Conservation (phyloP, 352 stramenopile species). For the Aphanomyces euteiches region DNA sequence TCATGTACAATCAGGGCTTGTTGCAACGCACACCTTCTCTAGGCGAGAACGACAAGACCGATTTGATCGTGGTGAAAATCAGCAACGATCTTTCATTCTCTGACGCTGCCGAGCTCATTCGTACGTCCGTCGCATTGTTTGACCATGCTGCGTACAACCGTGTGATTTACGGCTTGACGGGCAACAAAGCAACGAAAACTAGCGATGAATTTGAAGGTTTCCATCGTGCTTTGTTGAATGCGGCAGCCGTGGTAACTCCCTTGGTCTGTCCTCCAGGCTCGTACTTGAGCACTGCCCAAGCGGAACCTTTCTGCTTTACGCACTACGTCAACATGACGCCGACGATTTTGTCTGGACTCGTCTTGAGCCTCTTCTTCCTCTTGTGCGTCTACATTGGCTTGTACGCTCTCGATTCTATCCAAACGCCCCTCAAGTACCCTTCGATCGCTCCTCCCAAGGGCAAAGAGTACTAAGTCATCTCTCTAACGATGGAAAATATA, state of each 20-base stretch:
- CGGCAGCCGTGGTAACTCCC: constrained; percentile 30
- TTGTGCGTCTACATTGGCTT: constrained; percentile 73
- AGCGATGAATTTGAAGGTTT: constrained; percentile 38
- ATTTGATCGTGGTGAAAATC: constrained; percentile 64
- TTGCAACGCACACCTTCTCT: constrained; percentile 36
- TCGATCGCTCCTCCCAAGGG: constrained; percentile 64
- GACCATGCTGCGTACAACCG: constrained; percentile 36
- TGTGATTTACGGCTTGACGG: constrained; percentile 65
- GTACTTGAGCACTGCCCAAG: constrained; percentile 47
- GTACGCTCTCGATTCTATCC: constrained; percentile 63
- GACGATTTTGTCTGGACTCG: constrained; percentile 61
- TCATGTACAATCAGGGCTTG: constrained; percentile 34
- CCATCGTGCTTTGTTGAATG: constrained; percentile 33
- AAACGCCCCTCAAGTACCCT: constrained; percentile 71
- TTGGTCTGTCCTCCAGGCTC: constrained; percentile 64
- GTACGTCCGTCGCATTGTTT: constrained; percentile 41
- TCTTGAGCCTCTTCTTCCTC: constrained; percentile 78
- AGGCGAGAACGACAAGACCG: constrained; percentile 50
- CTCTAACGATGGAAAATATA: constrained; percentile 25
- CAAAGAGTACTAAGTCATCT: constrained; percentile 68
- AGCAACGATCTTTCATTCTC: constrained; percentile 35
- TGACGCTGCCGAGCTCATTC: constrained; percentile 48
- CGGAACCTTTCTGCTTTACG: constrained; percentile 80
- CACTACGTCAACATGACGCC: constrained; percentile 82
- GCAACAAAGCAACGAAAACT: constrained; percentile 39